Conservation (phyloP, 495 filamentous ascomycete species). For the Tuber borchii region DNA sequence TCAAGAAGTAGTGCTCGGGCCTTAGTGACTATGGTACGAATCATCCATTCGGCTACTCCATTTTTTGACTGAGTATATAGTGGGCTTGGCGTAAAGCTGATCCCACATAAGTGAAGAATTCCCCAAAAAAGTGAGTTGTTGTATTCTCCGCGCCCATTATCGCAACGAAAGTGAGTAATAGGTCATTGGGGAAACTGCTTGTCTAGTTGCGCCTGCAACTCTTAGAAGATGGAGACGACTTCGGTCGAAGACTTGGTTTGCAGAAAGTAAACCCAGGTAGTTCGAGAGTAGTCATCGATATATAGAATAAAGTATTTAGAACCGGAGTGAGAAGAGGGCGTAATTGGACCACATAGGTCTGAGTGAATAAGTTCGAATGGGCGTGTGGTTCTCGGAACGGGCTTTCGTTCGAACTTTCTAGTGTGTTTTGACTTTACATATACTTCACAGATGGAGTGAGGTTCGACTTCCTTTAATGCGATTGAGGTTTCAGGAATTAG, state of each 20-base stretch:
- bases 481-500: too few species aligned
- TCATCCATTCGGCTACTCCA: too few species aligned
- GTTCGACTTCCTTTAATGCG: too few species aligned
- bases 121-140: background rate
- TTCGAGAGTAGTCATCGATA: background rate
- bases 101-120: too few species aligned
- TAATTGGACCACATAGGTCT: background rate
- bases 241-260: background rate
- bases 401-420: too few species aligned
- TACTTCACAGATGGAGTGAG: too few species aligned
- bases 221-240: background rate
- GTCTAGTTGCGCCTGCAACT: background rate
- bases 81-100: too few species aligned
- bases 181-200: background rate
- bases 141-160: slow-evolving; percentile 5
- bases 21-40: background rate
- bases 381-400: too few species aligned
- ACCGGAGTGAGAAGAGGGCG: background rate
- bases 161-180: background rate
- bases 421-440: too few species aligned
- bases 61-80: too few species aligned
- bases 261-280: background rate
- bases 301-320: background rate
- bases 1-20: background rate
- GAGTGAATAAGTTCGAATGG: background rate